Percentiles rank a stretch among this genome's conserved stretches.
These are phyloP conservation scores for Vaccinium myrtillus DNA, from an alignment of 148 eudicot genomes.

Conservation along the genomic window DNA sequence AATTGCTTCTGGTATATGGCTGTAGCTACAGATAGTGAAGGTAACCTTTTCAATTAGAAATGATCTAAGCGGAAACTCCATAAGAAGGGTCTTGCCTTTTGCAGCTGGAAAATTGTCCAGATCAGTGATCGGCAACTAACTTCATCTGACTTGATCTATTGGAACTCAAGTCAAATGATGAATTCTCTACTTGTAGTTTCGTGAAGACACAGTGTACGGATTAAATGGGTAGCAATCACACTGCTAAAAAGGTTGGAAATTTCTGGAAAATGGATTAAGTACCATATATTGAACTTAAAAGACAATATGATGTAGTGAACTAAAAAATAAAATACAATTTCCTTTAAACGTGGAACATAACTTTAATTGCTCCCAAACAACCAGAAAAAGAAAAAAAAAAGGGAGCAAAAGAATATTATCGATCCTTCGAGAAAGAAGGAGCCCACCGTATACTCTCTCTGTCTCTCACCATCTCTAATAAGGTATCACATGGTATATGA, in stretches of 20 bases:
- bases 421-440: not conserved
- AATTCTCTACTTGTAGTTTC: not conserved
- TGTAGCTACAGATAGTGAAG: too few relatives aligned
- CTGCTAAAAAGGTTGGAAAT: not conserved
- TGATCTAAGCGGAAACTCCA: too few relatives aligned
- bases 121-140: too few relatives aligned
- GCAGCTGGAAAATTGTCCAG: too few relatives aligned
- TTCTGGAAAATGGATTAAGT: not conserved
- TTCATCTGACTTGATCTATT: too few relatives aligned
- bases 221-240: not conserved
- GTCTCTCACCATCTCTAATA: not conserved
- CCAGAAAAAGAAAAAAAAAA: not conserved
- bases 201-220: not conserved
- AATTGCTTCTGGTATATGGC: too few relatives aligned
- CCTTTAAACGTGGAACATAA: not conserved
- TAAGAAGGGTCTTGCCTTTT: too few relatives aligned
- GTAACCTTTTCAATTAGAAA: too few relatives aligned
- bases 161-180: too few relatives aligned
- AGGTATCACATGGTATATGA: not conserved
- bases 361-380: not conserved
- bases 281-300: not conserved
- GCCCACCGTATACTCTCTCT: not conserved
- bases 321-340: too few relatives aligned
- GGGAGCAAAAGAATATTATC: constrained; percentile 1
- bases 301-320: not conserved